Conservation (phyloP, 2,329 filamentous ascomycete species). For the Penicillium sp. region DNA sequence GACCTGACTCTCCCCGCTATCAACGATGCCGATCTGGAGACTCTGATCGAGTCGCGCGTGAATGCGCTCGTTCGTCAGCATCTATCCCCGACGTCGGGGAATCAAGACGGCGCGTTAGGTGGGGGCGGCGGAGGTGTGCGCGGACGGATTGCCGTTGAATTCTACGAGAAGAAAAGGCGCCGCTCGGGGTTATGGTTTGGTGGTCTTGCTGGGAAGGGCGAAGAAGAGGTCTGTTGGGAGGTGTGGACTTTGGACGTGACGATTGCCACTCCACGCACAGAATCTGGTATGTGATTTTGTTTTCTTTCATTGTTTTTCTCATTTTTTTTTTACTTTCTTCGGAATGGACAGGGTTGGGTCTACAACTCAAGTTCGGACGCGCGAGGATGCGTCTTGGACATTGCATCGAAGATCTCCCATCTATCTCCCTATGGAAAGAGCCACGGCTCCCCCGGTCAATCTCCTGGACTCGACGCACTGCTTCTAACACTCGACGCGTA, state of each 20-base stretch:
- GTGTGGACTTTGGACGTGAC: slow-evolving; percentile 90
- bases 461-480: no score
- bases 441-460: no score
- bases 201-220: slow-evolving; percentile 52
- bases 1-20: slow-evolving; percentile 86
- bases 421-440: no score
- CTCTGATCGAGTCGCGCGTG: slow-evolving; percentile 84
- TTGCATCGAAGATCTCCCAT: no score
- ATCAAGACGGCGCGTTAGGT: slow-evolving; percentile 32
- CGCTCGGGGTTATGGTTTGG: slow-evolving; percentile 68
- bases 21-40: slow-evolving; percentile 84
- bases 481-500: not conserved
- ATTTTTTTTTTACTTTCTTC: no score
- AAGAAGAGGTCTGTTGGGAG: slow-evolving; percentile 97
- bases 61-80: slow-evolving; percentile 70
- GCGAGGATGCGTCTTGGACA: no score
- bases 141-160: slow-evolving; percentile 78
- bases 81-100: slow-evolving; percentile 56
- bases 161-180: slow-evolving; percentile 85
- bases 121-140: slow-evolving; percentile 54
- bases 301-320: no score
- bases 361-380: no score
- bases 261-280: slow-evolving; percentile 81
- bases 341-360: no score
- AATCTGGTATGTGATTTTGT: slow-evolving; percentile 60